phyloP scores from a whole-genome alignment of 345 rosid species.

The Alliaria petiolata region DNA sequence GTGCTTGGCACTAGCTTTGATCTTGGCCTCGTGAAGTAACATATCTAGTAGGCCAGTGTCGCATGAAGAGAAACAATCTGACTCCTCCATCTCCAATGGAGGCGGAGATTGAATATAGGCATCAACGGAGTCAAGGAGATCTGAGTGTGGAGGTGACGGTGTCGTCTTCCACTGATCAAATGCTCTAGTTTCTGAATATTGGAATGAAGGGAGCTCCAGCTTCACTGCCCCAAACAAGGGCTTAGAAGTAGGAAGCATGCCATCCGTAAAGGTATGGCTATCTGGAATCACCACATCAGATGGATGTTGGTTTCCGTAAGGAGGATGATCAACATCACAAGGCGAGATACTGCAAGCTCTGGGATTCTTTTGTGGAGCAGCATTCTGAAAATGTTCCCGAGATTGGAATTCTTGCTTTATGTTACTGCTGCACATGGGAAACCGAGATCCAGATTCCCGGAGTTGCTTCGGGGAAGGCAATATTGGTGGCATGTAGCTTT shows the following conservation, averaged over 20 bases:
- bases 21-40: constrained; percentile 76
- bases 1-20: constrained; percentile 60
- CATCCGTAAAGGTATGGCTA: constrained; percentile 80
- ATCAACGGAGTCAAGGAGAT: constrained; percentile 67
- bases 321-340: constrained; percentile 52
- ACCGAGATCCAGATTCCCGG: constrained; percentile 48
- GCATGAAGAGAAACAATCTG: constrained; percentile 54
- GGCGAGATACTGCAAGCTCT: constrained; percentile 48
- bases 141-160: constrained; percentile 49
- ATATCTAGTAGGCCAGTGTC: constrained; percentile 95
- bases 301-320: constrained; percentile 38
- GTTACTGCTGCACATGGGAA: constrained; percentile 42
- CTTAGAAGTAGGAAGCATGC: constrained; percentile 86
- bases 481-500: constrained; percentile 49
- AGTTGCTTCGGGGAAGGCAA: constrained; percentile 57
- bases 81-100: constrained; percentile 44
- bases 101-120: constrained; percentile 84
- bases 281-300: constrained; percentile 55
- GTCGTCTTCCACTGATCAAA: constrained; percentile 72
- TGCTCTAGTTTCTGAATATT: constrained; percentile 69
- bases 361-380: constrained; percentile 38
- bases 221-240: constrained; percentile 73
- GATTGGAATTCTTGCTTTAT: constrained; percentile 47
- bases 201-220: constrained; percentile 99
- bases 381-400: constrained; percentile 49